Evolutionary conservation across 2,329 filamentous ascomycete species (phyloP).

Genomic region (Stagonosporopsis chrysanthemi): DNA sequence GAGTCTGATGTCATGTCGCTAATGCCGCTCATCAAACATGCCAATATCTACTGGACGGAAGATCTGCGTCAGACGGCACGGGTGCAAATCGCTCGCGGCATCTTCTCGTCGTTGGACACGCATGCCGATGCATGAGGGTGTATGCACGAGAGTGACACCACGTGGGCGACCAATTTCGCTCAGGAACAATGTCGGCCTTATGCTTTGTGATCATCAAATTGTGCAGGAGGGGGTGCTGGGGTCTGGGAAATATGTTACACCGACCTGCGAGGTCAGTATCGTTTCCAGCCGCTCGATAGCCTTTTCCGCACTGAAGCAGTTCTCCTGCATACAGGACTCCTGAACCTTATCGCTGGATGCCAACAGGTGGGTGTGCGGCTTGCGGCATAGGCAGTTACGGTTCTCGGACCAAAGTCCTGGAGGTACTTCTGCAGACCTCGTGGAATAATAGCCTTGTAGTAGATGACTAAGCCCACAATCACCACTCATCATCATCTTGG

Average conservation of each 20-base stretch:
- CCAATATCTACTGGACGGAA: slow-evolving; percentile 5
- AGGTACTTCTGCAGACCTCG: not conserved
- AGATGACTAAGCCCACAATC: not conserved
- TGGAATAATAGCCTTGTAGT: not conserved
- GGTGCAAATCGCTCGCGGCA: not conserved
- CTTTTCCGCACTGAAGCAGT: slow-evolving; percentile 3
- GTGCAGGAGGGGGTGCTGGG: not conserved
- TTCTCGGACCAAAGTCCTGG: not conserved
- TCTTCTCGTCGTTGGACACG: slow-evolving; percentile 6
- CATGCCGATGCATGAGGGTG: not conserved
- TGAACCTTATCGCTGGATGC: not conserved
- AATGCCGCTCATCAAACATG: not conserved
- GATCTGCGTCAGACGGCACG: slow-evolving; percentile 14
- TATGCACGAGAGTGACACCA: slow-evolving; percentile 14
- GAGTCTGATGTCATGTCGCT: not conserved
- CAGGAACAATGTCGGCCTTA: slow-evolving; percentile 14
- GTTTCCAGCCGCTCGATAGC: slow-evolving; percentile 14
- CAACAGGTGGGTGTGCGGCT: not conserved
- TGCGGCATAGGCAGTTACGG: not conserved
- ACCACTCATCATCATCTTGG: not conserved
- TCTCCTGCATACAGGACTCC: slow-evolving; percentile 3
- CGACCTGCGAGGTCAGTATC: slow-evolving; percentile 5
- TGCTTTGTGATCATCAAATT: slow-evolving; percentile 10
- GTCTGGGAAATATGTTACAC: slow-evolving; percentile 8
- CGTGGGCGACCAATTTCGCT: slow-evolving; percentile 9